A percentile compares a stretch with the other conserved stretches of the same genome.
Conservation (phyloP, 805 yeast genomes). For the Saturnispora halmiae region DNA sequence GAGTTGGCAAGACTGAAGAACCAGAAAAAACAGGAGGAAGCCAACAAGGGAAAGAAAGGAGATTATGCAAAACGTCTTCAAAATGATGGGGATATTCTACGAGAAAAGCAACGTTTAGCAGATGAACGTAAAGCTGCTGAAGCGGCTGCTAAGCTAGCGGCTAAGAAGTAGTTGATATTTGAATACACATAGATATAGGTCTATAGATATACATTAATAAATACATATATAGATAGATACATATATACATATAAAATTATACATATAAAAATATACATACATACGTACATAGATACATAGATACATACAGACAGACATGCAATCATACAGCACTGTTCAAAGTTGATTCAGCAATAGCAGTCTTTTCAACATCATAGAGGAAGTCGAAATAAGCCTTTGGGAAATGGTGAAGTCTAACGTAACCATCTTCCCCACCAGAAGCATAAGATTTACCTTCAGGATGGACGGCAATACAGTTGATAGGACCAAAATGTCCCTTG, state of each 20-base stretch:
- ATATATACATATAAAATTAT: neutral
- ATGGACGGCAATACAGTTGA: conserved; percentile 86
- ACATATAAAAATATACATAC: neutral
- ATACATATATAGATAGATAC: neutral
- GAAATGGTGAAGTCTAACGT: conserved; percentile 85
- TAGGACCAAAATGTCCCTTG: conserved; percentile 98
- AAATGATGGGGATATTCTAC: conserved; percentile 80
- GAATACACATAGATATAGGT: neutral
- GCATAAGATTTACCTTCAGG: conserved; percentile 91
- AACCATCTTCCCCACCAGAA: conserved; percentile 99
- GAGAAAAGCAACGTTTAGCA: conserved; percentile 82
- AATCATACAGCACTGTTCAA: neutral
- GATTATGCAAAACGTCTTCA: conserved; percentile 84
- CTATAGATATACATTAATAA: too few species aligned
- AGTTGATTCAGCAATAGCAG: conserved; percentile 40
- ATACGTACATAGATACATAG: neutral
- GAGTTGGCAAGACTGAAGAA: conserved; percentile 88
- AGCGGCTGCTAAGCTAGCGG: conserved; percentile 22
- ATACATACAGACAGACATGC: neutral
- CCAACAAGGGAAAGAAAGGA: conserved; percentile 63
- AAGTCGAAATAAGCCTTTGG: conserved; percentile 91
- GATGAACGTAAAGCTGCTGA: conserved; percentile 33
- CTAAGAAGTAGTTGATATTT: conserved; percentile 12
- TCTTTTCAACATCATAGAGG: conserved; percentile 82
- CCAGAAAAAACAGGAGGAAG: conserved; percentile 66